Base-by-base conservation (phyloP, 306 rosid species). In the Prunus campanulata region DNA sequence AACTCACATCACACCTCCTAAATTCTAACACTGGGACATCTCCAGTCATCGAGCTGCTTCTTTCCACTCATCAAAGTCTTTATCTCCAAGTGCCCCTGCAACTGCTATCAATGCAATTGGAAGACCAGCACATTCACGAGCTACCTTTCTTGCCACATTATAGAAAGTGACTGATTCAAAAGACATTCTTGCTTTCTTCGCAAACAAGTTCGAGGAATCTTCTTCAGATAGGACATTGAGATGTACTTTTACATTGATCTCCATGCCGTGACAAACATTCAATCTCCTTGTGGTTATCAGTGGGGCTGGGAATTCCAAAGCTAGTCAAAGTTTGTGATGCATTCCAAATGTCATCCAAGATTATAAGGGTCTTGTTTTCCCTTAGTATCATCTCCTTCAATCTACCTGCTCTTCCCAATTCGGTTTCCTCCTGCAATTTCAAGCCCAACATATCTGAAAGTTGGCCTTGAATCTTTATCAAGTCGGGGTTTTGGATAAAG, bases 341-440 rank as follows among this genome's bases (percentile, higher is more conserved):
- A 32, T 3, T 14, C 79, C 83, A 74, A 35, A 80, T 18, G 20
- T 80, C 80, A 13, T 81, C 84, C 14, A 81, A 70, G 5, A 81
- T 77, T 51, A 81, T 11, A 20, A 81, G 77, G 32, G 54, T 29
- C 25, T 5, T 64, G 12, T 71, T 32, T 13, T 54, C 69, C 1
- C 19, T 70, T 63, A 25, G 15, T 35, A 77, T 65, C 9, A 18
- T 68, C 2, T 35, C 22, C 3, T 11, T 62, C 13, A 77, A 14
- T 14, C 22, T 13, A 35, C 4, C 6, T 6, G 79, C 75, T 72
- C 60, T 66, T 24, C 60, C 75, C 10, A 25, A 13, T 2, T 20
- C 46, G 32, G 10, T 29, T 44, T 57, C 8, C 14, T 24, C 22
- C 5, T 11, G 1, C 8, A 8, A 48, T 3, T 5, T 0, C 6